A percentile compares a stretch with the other conserved stretches of the same genome.
Conservation (phyloP, 208 protist genomes). For the Wallacemonas sp. region DNA sequence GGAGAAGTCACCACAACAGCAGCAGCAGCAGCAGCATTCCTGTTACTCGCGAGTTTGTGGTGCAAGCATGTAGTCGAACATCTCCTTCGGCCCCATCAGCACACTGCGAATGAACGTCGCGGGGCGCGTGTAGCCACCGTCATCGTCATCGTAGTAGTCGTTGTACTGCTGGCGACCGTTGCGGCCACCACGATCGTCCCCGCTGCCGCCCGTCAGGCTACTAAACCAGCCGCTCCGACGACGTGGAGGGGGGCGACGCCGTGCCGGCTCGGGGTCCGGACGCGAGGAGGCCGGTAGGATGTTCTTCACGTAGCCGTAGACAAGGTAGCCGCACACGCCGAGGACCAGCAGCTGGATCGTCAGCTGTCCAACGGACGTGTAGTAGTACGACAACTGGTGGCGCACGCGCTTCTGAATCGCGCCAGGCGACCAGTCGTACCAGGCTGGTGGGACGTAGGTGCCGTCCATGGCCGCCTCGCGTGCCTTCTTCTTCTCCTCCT, state of each 20-base stretch:
- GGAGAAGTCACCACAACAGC: too few relatives aligned
- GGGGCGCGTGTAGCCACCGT: slow-evolving; percentile 8
- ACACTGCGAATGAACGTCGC: slow-evolving; percentile 60
- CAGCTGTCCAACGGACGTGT: slow-evolving; percentile 60
- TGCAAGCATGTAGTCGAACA: slow-evolving; percentile 80
- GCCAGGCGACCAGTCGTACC: slow-evolving; percentile 77
- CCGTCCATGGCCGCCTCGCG: not conserved
- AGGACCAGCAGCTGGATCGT: slow-evolving; percentile 59
- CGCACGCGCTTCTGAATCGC: slow-evolving; percentile 65
- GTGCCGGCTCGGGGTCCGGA: not conserved
- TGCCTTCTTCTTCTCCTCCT: slow-evolving; percentile 26
- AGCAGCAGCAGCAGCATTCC: too few relatives aligned
- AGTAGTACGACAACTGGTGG: slow-evolving; percentile 62
- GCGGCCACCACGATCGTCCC: slow-evolving; percentile 15
- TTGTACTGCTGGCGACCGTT: slow-evolving; percentile 21
- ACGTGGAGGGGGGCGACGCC: not conserved
- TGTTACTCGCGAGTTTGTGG: slow-evolving; percentile 25
- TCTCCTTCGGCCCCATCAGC: slow-evolving; percentile 75
- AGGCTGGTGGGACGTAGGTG: slow-evolving; percentile 61
- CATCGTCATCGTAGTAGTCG: slow-evolving; percentile 25
- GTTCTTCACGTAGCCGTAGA: slow-evolving; percentile 37
- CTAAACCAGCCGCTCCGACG: slow-evolving; percentile 15
- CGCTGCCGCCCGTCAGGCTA: too few relatives aligned
- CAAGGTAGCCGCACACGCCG: slow-evolving; percentile 41
- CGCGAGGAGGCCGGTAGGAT: slow-evolving; percentile 20